Conservation (phyloP, 305 asterid species). For the Fraxinus platypoda region DNA sequence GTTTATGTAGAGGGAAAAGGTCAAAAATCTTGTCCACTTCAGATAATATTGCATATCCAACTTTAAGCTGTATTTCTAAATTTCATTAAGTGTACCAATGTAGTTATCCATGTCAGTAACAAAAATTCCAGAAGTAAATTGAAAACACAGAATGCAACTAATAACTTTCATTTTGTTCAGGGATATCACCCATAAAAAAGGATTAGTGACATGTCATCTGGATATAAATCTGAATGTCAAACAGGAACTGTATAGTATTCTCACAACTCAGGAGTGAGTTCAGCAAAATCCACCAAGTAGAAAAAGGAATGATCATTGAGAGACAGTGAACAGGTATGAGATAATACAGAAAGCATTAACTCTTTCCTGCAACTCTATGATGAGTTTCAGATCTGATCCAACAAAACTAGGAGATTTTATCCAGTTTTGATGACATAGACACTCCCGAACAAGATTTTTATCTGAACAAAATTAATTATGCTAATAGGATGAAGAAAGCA, state of each 20-base stretch:
- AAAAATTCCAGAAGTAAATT: neutral
- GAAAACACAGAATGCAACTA: neutral
- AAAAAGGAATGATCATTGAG: neutral
- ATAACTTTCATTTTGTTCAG: constrained; percentile 8
- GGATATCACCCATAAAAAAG: neutral
- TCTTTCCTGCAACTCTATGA: neutral
- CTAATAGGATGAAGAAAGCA: neutral
- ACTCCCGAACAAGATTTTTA: neutral
- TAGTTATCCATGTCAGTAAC: neutral
- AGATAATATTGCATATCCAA: constrained; percentile 10
- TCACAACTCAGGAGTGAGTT: neutral
- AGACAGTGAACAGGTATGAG: constrained; percentile 13
- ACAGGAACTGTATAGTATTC: constrained; percentile 9
- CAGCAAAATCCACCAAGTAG: constrained; percentile 11
- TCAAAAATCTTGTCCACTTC: constrained; percentile 2
- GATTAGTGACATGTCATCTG: constrained; percentile 14
- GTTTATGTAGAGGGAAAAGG: constrained; percentile 11
- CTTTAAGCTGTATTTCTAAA: constrained; percentile 11
- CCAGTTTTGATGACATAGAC: neutral
- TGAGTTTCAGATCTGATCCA: neutral
- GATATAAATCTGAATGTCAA: constrained; percentile 9
- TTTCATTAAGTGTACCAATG: neutral
- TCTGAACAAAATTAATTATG: neutral
- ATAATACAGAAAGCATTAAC: neutral
- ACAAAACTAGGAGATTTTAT: neutral